phyloP scores from a whole-genome alignment of 495 filamentous ascomycete species.

The Astrocystis sublimbata region DNA sequence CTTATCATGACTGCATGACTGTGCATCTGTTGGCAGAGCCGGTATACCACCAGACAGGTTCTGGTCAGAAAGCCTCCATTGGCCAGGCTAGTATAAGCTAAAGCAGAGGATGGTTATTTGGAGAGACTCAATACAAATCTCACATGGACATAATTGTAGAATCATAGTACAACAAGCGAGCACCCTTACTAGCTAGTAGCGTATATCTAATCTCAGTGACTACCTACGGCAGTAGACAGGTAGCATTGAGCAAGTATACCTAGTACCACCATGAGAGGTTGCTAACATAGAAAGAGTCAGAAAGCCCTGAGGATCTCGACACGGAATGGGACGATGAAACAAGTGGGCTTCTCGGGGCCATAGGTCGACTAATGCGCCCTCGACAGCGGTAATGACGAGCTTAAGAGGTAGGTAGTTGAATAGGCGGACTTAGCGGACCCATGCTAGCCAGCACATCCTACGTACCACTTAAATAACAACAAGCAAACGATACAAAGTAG shows the following conservation, averaged over 20 bases:
- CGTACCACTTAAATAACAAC: too few relatives aligned
- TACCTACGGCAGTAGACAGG: neutral
- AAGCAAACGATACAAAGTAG: constrained; percentile 12
- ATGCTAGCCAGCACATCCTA: constrained; percentile 21
- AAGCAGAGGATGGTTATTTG: constrained; percentile 9
- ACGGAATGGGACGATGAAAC: constrained; percentile 20
- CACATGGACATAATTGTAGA: neutral
- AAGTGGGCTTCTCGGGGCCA: constrained; percentile 17
- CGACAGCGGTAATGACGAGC: constrained; percentile 22
- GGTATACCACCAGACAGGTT: constrained; percentile 6
- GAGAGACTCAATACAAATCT: neutral
- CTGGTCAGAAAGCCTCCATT: constrained; percentile 22
- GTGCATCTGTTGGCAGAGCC: constrained; percentile 10
- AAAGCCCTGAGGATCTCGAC: constrained; percentile 15
- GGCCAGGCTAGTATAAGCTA: constrained; percentile 18
- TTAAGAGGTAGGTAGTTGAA: constrained; percentile 7
- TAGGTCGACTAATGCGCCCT: constrained; percentile 14
- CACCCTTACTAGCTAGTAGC: neutral
- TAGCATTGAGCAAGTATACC: too few relatives aligned
- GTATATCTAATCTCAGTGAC: neutral
- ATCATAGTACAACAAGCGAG: neutral
- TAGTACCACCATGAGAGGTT: too few relatives aligned
- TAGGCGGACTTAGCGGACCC: constrained; percentile 17
- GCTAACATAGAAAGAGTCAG: too few relatives aligned
- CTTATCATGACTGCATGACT: constrained; percentile 13